phyloP scores from a whole-genome alignment of 179 eudicot genomes.

The Beta macrorhiza region DNA sequence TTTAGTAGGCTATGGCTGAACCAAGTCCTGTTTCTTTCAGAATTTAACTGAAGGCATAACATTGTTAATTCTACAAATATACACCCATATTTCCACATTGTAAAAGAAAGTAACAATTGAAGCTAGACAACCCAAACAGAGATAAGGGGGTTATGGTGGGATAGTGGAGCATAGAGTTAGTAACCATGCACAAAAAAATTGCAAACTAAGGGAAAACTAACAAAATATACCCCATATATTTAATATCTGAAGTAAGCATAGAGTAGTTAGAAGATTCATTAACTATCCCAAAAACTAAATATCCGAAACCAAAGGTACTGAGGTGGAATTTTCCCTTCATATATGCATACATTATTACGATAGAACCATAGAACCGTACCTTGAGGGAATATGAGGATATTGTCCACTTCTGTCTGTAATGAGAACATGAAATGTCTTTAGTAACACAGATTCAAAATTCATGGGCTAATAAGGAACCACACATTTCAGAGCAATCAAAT shows the following conservation, averaged over 20 bases:
- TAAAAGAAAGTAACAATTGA: no score
- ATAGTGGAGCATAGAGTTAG: background rate
- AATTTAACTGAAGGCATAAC: no score
- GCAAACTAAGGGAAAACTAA: background rate
- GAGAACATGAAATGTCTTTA: background rate
- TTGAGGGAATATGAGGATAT: slow-evolving; percentile 30
- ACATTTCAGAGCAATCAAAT: slow-evolving; percentile 2
- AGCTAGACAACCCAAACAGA: no score
- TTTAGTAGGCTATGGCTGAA: no score
- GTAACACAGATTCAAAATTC: background rate
- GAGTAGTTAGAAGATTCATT: background rate
- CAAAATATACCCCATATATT: background rate
- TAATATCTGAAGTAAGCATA: slow-evolving; percentile 6
- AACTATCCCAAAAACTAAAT: background rate
- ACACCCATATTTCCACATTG: no score
- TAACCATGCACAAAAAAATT: background rate
- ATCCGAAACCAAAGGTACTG: slow-evolving; percentile 14
- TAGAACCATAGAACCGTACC: slow-evolving; percentile 20
- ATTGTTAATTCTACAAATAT: no score
- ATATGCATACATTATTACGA: slow-evolving; percentile 2
- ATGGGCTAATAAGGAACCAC: background rate
- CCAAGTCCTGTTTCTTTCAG: no score
- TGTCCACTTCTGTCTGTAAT: slow-evolving; percentile 32
- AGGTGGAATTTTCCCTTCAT: slow-evolving; percentile 10
- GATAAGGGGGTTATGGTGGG: no score